phyloP scores from a whole-genome alignment of 192 early-diverging fungal species.

The Pilaira anomala region DNA sequence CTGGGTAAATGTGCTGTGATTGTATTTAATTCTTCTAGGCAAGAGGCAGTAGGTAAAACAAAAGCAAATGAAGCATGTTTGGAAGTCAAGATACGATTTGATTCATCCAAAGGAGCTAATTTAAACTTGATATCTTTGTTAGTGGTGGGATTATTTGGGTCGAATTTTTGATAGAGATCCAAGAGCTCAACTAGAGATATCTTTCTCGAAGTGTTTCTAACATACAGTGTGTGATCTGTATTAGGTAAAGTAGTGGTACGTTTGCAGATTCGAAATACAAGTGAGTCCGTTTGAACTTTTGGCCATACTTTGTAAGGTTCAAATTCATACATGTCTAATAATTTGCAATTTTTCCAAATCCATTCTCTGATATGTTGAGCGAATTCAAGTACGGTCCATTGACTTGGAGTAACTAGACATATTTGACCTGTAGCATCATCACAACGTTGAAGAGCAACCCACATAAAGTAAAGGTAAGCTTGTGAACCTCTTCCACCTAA shows the following conservation, averaged over 20 bases:
- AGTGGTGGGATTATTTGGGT: neutral
- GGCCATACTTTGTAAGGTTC: slow-evolving; percentile 59
- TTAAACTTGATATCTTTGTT: slow-evolving; percentile 26
- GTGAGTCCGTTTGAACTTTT: slow-evolving; percentile 58
- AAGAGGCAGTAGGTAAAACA: slow-evolving; percentile 43
- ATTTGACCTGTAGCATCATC: slow-evolving; percentile 41
- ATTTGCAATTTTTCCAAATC: slow-evolving; percentile 49
- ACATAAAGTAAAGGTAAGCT: slow-evolving; percentile 58
- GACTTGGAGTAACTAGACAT: slow-evolving; percentile 59
- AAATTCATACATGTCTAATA: slow-evolving; percentile 55
- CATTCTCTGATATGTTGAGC: slow-evolving; percentile 50
- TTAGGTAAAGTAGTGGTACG: slow-evolving; percentile 14
- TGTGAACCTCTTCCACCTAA: slow-evolving; percentile 50
- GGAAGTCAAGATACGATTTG: neutral
- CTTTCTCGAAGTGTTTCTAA: slow-evolving; percentile 45
- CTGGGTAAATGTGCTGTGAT: slow-evolving; percentile 41
- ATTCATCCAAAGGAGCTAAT: slow-evolving; percentile 17
- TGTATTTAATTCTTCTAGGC: slow-evolving; percentile 34
- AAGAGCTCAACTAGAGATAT: slow-evolving; percentile 37
- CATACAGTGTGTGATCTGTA: slow-evolving; percentile 36
- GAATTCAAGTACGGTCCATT: slow-evolving; percentile 59
- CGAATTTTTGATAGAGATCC: slow-evolving; percentile 37
- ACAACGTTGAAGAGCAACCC: slow-evolving; percentile 52
- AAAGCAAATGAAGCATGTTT: slow-evolving; percentile 43
- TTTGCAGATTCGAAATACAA: slow-evolving; percentile 51